phyloP scores from a whole-genome alignment of 331 rosid genomes.

The Acacia concinna region DNA sequence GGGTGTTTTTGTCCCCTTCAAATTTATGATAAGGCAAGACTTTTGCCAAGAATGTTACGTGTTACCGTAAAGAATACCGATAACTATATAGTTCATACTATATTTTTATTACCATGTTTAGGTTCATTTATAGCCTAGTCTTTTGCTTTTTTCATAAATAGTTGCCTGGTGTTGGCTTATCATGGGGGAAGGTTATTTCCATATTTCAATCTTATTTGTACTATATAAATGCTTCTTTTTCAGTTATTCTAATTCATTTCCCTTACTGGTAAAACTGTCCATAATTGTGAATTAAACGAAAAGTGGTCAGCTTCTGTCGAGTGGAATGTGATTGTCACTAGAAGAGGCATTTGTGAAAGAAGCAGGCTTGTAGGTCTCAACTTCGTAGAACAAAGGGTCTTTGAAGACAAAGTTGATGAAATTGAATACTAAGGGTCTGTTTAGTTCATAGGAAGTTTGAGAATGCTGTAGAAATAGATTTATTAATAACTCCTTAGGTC shows the following conservation, averaged over 20 bases:
- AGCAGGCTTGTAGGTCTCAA: background rate
- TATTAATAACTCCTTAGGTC: no score
- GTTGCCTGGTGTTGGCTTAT: background rate
- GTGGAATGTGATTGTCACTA: background rate
- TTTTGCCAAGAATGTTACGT: slow-evolving; percentile 37
- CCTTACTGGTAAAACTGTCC: background rate
- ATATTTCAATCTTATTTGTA: slow-evolving; percentile 3
- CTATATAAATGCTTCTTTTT: background rate
- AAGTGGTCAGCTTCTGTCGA: slow-evolving; percentile 5
- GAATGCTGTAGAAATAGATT: background rate
- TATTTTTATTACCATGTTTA: background rate
- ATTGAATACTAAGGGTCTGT: background rate
- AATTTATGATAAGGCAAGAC: slow-evolving; percentile 40
- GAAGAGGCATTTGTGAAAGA: background rate
- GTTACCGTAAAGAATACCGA: slow-evolving; percentile 23
- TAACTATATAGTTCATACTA: slow-evolving; percentile 6
- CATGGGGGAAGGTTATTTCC: slow-evolving; percentile 9
- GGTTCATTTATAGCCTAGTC: slow-evolving; percentile 6
- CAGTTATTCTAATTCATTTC: background rate
- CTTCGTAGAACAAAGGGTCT: background rate
- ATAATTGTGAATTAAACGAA: background rate
- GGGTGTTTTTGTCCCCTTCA: slow-evolving; percentile 28
- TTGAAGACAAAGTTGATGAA: background rate
- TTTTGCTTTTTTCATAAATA: background rate
- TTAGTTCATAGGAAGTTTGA: background rate